Evolutionary conservation across 768 basidiomycete genomes (phyloP).

Genomic region (Phaffia tasmanica): DNA sequence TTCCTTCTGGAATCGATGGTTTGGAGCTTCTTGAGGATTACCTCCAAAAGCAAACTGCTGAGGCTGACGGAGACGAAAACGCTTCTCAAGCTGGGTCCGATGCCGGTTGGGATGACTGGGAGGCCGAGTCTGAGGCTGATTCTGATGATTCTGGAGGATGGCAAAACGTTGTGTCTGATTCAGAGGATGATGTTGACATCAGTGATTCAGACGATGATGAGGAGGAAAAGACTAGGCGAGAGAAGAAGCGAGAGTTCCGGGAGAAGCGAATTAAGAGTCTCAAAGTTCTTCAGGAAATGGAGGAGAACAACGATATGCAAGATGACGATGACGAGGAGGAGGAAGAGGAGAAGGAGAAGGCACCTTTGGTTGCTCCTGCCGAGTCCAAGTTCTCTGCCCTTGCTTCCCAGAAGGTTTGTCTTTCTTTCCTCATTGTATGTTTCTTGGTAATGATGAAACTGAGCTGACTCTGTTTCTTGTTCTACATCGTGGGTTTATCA

Average conservation of each 20-base stretch:
- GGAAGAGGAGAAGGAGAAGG: conserved; percentile 9
- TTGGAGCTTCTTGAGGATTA: conserved; percentile 39
- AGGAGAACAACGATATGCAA: background rate
- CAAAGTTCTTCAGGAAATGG: background rate
- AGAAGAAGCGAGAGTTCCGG: conserved; percentile 20
- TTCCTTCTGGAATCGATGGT: conserved; percentile 78
- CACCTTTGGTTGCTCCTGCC: background rate
- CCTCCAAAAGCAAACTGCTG: conserved; percentile 21
- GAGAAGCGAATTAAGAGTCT: conserved; percentile 13
- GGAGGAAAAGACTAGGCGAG: conserved; percentile 22
- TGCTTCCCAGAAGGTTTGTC: conserved; percentile 21
- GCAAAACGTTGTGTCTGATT: conserved; percentile 26
- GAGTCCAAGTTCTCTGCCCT: conserved; percentile 18
- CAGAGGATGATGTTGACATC: conserved; percentile 24
- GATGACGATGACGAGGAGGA: background rate
- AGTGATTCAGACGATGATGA: conserved; percentile 25
- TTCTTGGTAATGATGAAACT: background rate
- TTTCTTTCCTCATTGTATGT: background rate
- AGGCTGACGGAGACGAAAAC: conserved; percentile 4
- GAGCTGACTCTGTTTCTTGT: background rate
- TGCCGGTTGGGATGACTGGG: conserved; percentile 25
- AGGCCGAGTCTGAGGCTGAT: conserved; percentile 11
- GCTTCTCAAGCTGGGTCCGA: conserved; percentile 6
- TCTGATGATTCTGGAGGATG: conserved; percentile 21
- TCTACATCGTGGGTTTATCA: background rate